Conservation (phyloP, 2,329 filamentous ascomycete genomes). For the Dothideomycetidae sp. region DNA sequence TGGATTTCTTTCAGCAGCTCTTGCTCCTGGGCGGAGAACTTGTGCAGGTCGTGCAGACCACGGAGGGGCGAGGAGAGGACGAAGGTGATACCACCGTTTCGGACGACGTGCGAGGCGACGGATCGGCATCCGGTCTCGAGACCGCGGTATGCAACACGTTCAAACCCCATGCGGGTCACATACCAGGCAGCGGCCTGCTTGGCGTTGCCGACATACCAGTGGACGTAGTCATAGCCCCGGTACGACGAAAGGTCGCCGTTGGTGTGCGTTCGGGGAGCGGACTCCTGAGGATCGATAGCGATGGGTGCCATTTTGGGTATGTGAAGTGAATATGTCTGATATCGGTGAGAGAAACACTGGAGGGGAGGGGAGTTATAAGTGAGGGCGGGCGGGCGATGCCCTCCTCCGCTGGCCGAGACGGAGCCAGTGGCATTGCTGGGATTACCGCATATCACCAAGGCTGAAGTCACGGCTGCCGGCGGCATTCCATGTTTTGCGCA, state of each 20-base stretch:
- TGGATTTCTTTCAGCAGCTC: constrained; percentile 60
- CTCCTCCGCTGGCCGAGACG: not conserved
- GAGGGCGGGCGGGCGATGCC: too few relatives aligned
- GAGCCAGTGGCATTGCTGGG: not conserved
- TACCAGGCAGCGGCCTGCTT: constrained; percentile 91
- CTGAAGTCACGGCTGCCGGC: not conserved
- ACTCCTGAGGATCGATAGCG: constrained; percentile 17
- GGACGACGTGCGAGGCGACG: constrained; percentile 71
- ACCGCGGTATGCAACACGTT: constrained; percentile 66
- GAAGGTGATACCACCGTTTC: constrained; percentile 63
- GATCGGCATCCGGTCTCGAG: constrained; percentile 76
- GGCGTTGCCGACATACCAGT: constrained; percentile 94
- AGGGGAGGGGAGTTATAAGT: not conserved
- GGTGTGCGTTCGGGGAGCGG: constrained; percentile 3
- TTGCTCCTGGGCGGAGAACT: constrained; percentile 41
- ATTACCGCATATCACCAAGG: not conserved
- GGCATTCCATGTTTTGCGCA: not conserved
- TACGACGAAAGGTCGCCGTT: constrained; percentile 33
- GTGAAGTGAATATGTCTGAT: not conserved
- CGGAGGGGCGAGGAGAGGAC: constrained; percentile 73
- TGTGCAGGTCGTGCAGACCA: constrained; percentile 17
- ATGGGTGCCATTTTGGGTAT: constrained; percentile 23
- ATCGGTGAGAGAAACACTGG: not conserved
- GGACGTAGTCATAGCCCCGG: constrained; percentile 80
- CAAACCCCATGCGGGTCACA: constrained; percentile 74